Percentiles rank a stretch among this genome's conserved stretches.
Conservation (phyloP, 306 rosid genomes). For the Dryas drummondii region DNA sequence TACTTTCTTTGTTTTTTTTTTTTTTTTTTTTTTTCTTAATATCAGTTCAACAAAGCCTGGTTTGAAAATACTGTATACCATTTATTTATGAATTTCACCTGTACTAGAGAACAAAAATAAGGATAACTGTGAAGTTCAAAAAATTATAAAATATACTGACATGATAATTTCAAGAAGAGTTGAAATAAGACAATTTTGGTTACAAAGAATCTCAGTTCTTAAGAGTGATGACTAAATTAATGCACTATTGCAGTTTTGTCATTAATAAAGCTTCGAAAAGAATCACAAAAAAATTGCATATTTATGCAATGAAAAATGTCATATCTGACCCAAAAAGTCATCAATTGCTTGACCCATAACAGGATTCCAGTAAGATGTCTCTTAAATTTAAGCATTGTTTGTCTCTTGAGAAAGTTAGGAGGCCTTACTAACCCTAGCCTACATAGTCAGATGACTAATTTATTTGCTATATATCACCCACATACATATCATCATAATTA, state of each 20-base stretch:
- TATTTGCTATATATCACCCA: not conserved
- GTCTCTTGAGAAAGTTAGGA: not conserved
- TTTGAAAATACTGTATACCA: no score
- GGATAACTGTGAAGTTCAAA: no score
- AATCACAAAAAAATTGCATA: not conserved
- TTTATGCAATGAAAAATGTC: not conserved
- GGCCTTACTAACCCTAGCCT: not conserved
- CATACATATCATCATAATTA: conserved; percentile 15
- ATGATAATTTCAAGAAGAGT: not conserved
- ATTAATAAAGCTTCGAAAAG: not conserved
- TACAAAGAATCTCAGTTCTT: not conserved
- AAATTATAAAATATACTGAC: not conserved
- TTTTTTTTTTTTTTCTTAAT: no score
- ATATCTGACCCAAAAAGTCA: not conserved
- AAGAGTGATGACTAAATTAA: not conserved
- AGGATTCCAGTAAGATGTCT: conserved; percentile 25
- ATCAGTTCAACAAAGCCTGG: no score
- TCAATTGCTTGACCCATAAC: not conserved
- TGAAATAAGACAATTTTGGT: not conserved
- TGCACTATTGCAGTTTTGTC: not conserved
- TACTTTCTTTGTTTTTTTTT: no score
- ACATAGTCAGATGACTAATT: not conserved
- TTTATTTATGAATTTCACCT: not conserved
- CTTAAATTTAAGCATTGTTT: not conserved
- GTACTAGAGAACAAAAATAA: not conserved